Evolutionary conservation across 139 green algal species (phyloP).

Genomic region (Pseudopediastrum boryanum): DNA sequence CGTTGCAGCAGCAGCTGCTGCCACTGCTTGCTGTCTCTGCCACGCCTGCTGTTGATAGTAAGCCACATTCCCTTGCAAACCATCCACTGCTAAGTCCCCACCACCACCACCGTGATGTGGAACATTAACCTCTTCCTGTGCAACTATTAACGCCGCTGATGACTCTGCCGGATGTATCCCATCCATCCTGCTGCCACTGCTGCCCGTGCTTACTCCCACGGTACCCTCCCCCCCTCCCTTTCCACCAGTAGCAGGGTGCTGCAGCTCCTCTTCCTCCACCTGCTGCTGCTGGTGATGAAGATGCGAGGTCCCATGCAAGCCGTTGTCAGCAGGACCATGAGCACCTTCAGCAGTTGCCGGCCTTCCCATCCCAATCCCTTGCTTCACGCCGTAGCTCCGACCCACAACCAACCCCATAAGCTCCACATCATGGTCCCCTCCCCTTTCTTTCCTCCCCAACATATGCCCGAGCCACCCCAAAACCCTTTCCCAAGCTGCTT

Average conservation of each 20-base stretch:
- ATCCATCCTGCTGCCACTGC: neutral
- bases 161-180: neutral
- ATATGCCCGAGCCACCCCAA: neutral
- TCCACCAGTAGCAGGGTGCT: too few relatives aligned
- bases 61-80: neutral
- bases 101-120: neutral
- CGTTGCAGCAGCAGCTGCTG: slow-evolving; percentile 27
- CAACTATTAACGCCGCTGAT: neutral
- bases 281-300: too few relatives aligned
- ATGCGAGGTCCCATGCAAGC: too few relatives aligned
- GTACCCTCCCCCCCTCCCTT: too few relatives aligned
- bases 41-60: neutral
- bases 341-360: too few relatives aligned
- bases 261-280: too few relatives aligned
- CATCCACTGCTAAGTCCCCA: neutral
- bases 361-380: too few relatives aligned
- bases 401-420: too few relatives aligned
- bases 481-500: neutral
- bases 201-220: too few relatives aligned
- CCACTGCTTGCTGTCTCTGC: slow-evolving; percentile 23
- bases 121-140: neutral
- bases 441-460: neutral
- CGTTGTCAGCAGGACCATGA: too few relatives aligned
- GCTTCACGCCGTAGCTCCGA: too few relatives aligned
- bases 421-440: neutral